Evolutionary conservation across 345 rosid genomes (phyloP), one percentile per base, ranked within the genome.

Genomic region (Salix koriyanagi): DNA sequence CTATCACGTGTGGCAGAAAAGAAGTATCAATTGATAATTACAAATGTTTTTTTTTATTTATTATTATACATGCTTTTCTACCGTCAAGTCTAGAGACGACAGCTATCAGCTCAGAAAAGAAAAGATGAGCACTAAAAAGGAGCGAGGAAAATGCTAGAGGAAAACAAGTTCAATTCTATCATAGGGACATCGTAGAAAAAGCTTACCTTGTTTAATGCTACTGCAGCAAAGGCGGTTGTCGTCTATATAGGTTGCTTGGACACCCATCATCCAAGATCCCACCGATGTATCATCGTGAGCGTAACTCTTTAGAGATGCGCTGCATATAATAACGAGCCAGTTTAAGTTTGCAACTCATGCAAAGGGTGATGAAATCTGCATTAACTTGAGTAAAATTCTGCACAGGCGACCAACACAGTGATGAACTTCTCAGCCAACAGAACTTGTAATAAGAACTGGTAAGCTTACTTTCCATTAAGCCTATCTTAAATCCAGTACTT

Each of bases 181-280:
- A 52, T 6, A 52, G 19, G 52, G 58, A 6, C 10, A 52, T 52
- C 3, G 2, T 19, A 52, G 7, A 19, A 18, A 52, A 52, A 54
- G 66, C 77, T 83, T 79, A 96, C 99, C 99, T 91, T 92, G 98
- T 81, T 88, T 89, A 48, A 85, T 85, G 85, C 97, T 90, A 81
- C 92, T 74, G 82, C 99, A 94, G 83, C 99, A 96, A 69, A 96
- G 86, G 61, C 90, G 91, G 79, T 88, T 91, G 80, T 96, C 99
- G 50, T 96, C 99, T 82, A 90, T 93, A 74, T 91, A 92, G 48
- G 97, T 90, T 74, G 97, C 92, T 65, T 87, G 90, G 62, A 96
- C 69, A 79, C 99, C 98, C 87, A 96, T 92, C 97, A 96, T 91
- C 99, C 98, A 96, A 71, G 99, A 96, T 66, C 99, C 99, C 2